These are phyloP conservation scores for Teunomyces panamensis DNA, from an alignment of 805 yeast species.

Conservation along the genomic window DNA sequence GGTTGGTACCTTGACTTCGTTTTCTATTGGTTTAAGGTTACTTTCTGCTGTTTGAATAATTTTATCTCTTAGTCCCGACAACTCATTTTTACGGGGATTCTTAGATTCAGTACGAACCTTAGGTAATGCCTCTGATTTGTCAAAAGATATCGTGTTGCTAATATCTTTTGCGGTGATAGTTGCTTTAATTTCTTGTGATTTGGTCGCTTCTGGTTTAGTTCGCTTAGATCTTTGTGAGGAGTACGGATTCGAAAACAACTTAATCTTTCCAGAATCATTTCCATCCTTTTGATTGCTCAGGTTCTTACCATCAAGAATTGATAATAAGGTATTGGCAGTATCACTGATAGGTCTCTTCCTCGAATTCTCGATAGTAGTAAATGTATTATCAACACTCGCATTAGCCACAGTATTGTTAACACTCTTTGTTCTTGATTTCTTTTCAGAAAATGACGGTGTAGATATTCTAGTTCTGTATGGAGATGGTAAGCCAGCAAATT, in stretches of 20 bases:
- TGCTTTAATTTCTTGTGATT: neutral
- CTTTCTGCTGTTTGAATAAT: neutral
- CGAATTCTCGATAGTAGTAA: neutral
- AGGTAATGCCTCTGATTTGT: slow-evolving; percentile 27
- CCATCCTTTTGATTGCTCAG: neutral
- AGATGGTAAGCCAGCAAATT: slow-evolving; percentile 44
- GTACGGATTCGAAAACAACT: slow-evolving; percentile 11
- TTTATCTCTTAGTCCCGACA: neutral
- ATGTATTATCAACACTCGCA: neutral
- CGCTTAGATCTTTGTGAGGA: slow-evolving; percentile 5
- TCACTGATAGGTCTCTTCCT: slow-evolving; percentile 25
- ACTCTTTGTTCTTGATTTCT: slow-evolving; percentile 3
- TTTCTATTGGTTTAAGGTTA: neutral
- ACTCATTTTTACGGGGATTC: neutral
- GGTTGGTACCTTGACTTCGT: neutral
- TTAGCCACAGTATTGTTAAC: neutral
- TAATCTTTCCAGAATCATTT: neutral
- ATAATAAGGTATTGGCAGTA: slow-evolving; percentile 37
- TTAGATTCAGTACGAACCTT: neutral
- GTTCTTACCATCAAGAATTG: slow-evolving; percentile 31
- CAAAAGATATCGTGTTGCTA: slow-evolving; percentile 33
- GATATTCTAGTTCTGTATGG: slow-evolving; percentile 41
- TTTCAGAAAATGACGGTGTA: slow-evolving; percentile 20
- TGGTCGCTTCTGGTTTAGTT: neutral
- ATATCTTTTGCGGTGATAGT: slow-evolving; percentile 33